Base-by-base conservation (phyloP, 2,329 filamentous ascomycete species). In the Delphinella strobiligena region DNA sequence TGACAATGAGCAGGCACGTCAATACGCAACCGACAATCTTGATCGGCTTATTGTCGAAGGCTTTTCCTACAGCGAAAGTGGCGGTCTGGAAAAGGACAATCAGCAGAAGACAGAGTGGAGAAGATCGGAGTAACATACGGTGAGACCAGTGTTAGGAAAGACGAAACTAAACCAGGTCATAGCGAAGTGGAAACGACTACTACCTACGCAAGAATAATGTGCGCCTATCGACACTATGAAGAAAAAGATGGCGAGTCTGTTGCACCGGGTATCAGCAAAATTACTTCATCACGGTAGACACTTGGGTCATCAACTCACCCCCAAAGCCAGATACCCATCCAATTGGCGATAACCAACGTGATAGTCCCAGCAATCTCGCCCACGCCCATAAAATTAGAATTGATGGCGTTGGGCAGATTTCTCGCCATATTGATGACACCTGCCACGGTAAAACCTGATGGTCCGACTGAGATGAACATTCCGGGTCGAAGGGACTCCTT, bases 91-190 rank as follows among this genome's bases (percentile, higher is more conserved):
- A 32, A 16, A 4, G 19, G 2, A 10, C 19, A 3, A 36, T 4
- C 3, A 12, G n/a, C 12, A 34, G n/a, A 17, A 7, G 14, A 17
- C 15, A 17, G 5, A 2, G 4, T n/a, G 8, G 10, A 2, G n/a
- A 24, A 4, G 4, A 10, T 7, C 18, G 14, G 14, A 14, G 19
- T 18, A 34, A 40, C 48, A 40, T 35, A 48, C 47, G 12, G 41
- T 46, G 27, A 47, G 16, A 5, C 41, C 82, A 0, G 82, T 88
- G 49, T 88, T 86, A 2, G 83, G 82, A 51, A 88, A 88, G 4
- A 88, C 71, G 57, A 88, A 89, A 3, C 77, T 83, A 60, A 80
- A 91, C 78, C 83, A 93, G 1, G 79, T 84, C 82, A 91, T 88
- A 14, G 82, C 79, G 52, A 88, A 91, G 3, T 76, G 71, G 64